Conservation (phyloP, 2,329 filamentous ascomycete genomes). For the Pseudogymnoascus sp. region DNA sequence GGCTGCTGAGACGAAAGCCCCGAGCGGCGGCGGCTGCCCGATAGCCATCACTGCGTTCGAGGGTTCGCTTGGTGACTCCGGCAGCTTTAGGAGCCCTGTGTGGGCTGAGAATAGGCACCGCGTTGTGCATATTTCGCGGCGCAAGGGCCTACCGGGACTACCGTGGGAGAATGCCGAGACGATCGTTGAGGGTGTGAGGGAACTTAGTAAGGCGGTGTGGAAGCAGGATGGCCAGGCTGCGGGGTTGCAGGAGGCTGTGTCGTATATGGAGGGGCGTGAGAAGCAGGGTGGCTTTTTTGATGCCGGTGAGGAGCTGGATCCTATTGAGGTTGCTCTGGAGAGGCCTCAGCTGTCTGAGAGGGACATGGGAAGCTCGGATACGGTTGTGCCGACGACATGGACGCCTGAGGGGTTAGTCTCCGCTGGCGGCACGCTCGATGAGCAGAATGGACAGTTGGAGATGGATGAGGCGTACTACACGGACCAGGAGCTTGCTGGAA, state of each 20-base stretch:
- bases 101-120: slow-evolving; percentile 1
- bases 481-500: background rate
- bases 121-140: background rate
- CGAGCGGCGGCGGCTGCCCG: background rate
- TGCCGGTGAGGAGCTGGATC: background rate
- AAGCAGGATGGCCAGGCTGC: background rate
- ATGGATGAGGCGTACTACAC: background rate
- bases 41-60: background rate
- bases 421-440: background rate
- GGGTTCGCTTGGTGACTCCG: background rate
- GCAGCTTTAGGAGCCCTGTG: background rate
- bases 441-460: background rate
- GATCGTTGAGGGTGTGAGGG: background rate
- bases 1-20: background rate
- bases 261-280: background rate
- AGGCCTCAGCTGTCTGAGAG: background rate
- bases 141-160: background rate
- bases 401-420: background rate
- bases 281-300: background rate
- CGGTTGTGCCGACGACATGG: background rate
- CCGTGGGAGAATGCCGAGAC: slow-evolving; percentile 5
- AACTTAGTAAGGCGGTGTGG: background rate
- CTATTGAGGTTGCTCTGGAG: background rate
- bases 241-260: background rate
- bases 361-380: background rate